phyloP scores from a whole-genome alignment of 495 filamentous ascomycete species.

The Podospora appendiculata region DNA sequence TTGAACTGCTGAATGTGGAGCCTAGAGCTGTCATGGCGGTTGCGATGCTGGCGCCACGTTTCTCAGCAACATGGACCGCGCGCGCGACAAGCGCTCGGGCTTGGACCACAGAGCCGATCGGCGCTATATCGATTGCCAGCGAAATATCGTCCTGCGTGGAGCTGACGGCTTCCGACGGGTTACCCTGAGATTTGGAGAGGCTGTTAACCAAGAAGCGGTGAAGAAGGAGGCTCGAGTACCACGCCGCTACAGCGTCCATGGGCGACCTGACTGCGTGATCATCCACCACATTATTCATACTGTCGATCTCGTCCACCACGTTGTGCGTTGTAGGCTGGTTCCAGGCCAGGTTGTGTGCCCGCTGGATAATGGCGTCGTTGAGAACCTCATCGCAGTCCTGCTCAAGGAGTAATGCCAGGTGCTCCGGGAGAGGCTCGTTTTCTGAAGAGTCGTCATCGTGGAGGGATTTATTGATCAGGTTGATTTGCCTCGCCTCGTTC shows the following conservation, averaged over 20 bases:
- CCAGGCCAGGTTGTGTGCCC: slow-evolving; percentile 88
- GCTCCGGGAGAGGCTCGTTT: slow-evolving; percentile 62
- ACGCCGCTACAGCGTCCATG: slow-evolving; percentile 82
- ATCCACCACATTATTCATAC: slow-evolving; percentile 78
- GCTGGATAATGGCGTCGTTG: slow-evolving; percentile 66
- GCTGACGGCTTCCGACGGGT: slow-evolving; percentile 24
- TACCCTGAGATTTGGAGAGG: slow-evolving; percentile 34
- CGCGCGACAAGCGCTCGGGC: slow-evolving; percentile 71
- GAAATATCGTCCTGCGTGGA: slow-evolving; percentile 48
- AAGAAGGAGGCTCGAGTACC: slow-evolving; percentile 76
- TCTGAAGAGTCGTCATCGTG: slow-evolving; percentile 32
- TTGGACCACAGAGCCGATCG: slow-evolving; percentile 67
- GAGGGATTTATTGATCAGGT: slow-evolving; percentile 49
- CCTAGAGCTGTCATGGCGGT: slow-evolving; percentile 47
- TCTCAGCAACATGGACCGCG: slow-evolving; percentile 48
- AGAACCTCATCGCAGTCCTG: slow-evolving; percentile 76
- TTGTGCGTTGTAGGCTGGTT: slow-evolving; percentile 66
- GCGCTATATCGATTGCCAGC: slow-evolving; percentile 66
- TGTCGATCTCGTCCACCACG: slow-evolving; percentile 52
- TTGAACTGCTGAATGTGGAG: slow-evolving; percentile 13
- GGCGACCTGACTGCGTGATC: slow-evolving; percentile 82
- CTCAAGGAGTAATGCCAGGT: slow-evolving; percentile 66
- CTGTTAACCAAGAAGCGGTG: slow-evolving; percentile 59
- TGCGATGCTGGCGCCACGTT: slow-evolving; percentile 46
- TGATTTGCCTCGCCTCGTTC: slow-evolving; percentile 65